These are phyloP conservation scores for Hortaea werneckii DNA, from an alignment of 2,329 filamentous ascomycete genomes.

Conservation along the genomic window DNA sequence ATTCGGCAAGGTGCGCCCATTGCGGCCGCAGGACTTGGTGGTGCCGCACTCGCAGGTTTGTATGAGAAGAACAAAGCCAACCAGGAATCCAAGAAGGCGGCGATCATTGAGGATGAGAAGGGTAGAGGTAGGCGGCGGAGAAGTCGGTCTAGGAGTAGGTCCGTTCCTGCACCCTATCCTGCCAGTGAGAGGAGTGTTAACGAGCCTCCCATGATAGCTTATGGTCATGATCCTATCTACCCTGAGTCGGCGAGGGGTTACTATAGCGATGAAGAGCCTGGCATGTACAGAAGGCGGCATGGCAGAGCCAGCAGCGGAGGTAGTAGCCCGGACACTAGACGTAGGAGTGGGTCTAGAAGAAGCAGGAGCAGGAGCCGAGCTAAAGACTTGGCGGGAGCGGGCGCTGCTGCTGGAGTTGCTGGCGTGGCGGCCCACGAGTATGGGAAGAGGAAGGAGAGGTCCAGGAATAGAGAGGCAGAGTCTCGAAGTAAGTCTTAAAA, in stretches of 20 bases:
- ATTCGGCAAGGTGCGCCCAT: conserved; percentile 49
- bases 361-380: conserved; percentile 39
- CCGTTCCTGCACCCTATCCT: conserved; percentile 32
- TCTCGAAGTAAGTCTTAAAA: neutral
- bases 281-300: conserved; percentile 33
- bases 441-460: conserved; percentile 46
- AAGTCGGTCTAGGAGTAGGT: conserved; percentile 34
- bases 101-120: conserved; percentile 27
- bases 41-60: conserved; percentile 50
- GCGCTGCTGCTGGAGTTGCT: conserved; percentile 47
- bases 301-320: conserved; percentile 32
- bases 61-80: conserved; percentile 55
- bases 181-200: conserved; percentile 30
- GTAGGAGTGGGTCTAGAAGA: conserved; percentile 21
- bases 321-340: conserved; percentile 30
- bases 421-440: conserved; percentile 47
- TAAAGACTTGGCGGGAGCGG: conserved; percentile 44
- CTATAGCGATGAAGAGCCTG: conserved; percentile 31
- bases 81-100: conserved; percentile 42
- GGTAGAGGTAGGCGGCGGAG: conserved; percentile 17
- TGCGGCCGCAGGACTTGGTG: conserved; percentile 50
- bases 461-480: conserved; percentile 28
- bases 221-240: conserved; percentile 53
- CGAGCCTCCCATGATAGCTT: conserved; percentile 50
- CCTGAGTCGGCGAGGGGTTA: conserved; percentile 38